phyloP scores from a whole-genome alignment of 352 stramenopile genomes.

The Pythium oligandrum region DNA sequence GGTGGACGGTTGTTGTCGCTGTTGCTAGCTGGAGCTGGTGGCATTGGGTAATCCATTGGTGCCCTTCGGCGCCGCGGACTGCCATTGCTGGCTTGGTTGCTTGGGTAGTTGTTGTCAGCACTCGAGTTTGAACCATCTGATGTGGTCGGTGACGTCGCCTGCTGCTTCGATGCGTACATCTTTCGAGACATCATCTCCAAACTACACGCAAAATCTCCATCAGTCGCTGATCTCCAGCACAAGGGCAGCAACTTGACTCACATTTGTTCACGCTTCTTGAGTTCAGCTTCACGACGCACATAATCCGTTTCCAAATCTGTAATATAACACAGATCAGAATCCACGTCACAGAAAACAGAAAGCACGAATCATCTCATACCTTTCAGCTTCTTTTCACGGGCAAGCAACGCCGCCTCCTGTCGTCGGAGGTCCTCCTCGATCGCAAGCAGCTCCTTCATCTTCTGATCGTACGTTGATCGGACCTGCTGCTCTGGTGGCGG shows the following conservation, averaged over 20 bases:
- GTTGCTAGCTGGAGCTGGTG: background rate
- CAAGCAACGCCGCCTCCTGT: constrained; percentile 78
- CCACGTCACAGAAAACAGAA: background rate
- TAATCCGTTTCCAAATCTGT: constrained; percentile 77
- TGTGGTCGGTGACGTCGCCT: constrained; percentile 63
- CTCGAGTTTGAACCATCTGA: constrained; percentile 78
- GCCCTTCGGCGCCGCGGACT: constrained; percentile 15
- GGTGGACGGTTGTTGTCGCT: constrained; percentile 6
- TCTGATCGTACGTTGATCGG: constrained; percentile 78
- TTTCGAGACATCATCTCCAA: constrained; percentile 79
- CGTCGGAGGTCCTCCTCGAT: constrained; percentile 85
- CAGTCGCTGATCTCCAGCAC: background rate
- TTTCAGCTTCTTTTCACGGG: constrained; percentile 83
- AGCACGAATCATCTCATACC: constrained; percentile 23
- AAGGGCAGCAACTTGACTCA: constrained; percentile 15
- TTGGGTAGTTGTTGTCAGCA: constrained; percentile 58
- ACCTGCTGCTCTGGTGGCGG: constrained; percentile 58
- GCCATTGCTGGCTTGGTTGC: constrained; percentile 26
- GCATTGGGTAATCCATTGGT: constrained; percentile 14
- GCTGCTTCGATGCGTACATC: constrained; percentile 47
- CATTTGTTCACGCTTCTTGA: constrained; percentile 87
- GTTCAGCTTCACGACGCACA: constrained; percentile 64
- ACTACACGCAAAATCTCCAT: constrained; percentile 15
- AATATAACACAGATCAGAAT: background rate
- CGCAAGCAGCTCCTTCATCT: constrained; percentile 84